Evolutionary conservation across 1,284 basidiomycete species (phyloP).

Genomic region (Malassezia furfur): DNA sequence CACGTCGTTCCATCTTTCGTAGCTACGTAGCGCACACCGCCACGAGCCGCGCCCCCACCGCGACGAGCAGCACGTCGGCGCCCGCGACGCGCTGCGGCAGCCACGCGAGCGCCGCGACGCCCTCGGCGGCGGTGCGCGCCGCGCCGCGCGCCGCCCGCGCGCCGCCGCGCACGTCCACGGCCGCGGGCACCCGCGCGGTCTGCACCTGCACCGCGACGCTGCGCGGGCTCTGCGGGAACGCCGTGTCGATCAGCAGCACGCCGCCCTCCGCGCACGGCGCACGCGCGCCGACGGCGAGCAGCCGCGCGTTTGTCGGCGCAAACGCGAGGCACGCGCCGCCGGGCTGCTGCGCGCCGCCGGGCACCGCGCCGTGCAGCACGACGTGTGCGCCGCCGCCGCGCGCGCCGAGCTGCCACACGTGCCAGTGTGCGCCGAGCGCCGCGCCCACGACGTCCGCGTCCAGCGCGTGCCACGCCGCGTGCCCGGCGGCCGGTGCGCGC

Average conservation of each 20-base stretch:
- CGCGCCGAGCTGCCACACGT: slow-evolving; percentile 13
- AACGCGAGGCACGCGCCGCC: slow-evolving; percentile 4
- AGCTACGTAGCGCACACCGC: slow-evolving; percentile 14
- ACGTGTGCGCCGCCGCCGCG: neutral
- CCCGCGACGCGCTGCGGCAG: slow-evolving; percentile 5
- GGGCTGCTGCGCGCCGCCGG: neutral
- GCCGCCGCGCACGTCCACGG: slow-evolving; percentile 6
- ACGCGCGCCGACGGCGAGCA: slow-evolving; percentile 5
- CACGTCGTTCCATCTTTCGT: slow-evolving; percentile 44
- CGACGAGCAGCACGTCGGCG: slow-evolving; percentile 14
- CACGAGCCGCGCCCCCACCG: slow-evolving; percentile 5
- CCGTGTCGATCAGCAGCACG: slow-evolving; percentile 13
- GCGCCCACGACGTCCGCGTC: slow-evolving; percentile 11
- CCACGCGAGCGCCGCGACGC: slow-evolving; percentile 7
- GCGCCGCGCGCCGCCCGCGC: neutral
- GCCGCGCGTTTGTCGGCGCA: slow-evolving; percentile 11
- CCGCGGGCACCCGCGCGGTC: neutral
- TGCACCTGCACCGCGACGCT: slow-evolving; percentile 3
- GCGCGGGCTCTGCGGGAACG: slow-evolving; percentile 9
- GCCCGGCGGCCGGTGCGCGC: neutral
- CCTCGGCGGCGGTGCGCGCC: slow-evolving; percentile 1
- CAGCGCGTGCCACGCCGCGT: slow-evolving; percentile 15
- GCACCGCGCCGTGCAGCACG: neutral
- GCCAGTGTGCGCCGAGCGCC: slow-evolving; percentile 14
- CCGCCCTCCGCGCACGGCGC: neutral